These are phyloP conservation scores for Exophiala sideris DNA, from an alignment of 2,329 filamentous ascomycete genomes.

Conservation along the genomic window DNA sequence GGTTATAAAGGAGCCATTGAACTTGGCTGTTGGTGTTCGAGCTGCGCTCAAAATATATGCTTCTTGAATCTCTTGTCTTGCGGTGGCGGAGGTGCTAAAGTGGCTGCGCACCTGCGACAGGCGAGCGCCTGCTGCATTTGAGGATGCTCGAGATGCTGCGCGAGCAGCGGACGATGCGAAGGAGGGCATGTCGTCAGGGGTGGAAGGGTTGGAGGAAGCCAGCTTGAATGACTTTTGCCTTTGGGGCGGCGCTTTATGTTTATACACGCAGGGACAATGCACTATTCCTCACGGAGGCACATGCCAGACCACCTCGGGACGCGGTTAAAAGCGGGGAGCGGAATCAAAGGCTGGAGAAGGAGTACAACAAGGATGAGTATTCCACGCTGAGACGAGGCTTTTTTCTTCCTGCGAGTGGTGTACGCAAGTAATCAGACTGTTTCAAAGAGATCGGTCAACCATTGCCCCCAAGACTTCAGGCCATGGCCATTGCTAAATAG, in stretches of 20 bases:
- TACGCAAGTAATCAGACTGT: neutral
- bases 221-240: neutral
- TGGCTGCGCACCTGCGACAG: slow-evolving; percentile 47
- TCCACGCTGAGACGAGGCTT: neutral
- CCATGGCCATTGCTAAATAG: too few species aligned
- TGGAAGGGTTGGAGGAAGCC: neutral
- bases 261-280: neutral
- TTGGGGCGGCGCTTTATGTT: neutral
- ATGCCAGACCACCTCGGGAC: neutral
- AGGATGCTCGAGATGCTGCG: slow-evolving; percentile 14
- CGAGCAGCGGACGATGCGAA: slow-evolving; percentile 19
- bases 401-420: neutral
- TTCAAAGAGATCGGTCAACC: neutral
- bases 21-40: slow-evolving; percentile 85
- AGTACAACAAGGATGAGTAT: neutral
- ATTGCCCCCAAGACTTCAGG: neutral
- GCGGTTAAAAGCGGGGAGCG: slow-evolving; percentile 2
- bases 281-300: neutral
- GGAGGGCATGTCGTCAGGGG: slow-evolving; percentile 13
- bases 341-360: neutral
- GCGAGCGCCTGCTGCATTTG: slow-evolving; percentile 37
- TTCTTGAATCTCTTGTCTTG: slow-evolving; percentile 70
- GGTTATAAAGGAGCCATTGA: slow-evolving; percentile 84
- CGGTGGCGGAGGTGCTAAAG: slow-evolving; percentile 50
- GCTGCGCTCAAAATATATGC: slow-evolving; percentile 91